Evolutionary conservation across 352 stramenopile species (phyloP), one percentile per base, ranked within the genome.

Genomic region (Phytophthora ramorum): DNA sequence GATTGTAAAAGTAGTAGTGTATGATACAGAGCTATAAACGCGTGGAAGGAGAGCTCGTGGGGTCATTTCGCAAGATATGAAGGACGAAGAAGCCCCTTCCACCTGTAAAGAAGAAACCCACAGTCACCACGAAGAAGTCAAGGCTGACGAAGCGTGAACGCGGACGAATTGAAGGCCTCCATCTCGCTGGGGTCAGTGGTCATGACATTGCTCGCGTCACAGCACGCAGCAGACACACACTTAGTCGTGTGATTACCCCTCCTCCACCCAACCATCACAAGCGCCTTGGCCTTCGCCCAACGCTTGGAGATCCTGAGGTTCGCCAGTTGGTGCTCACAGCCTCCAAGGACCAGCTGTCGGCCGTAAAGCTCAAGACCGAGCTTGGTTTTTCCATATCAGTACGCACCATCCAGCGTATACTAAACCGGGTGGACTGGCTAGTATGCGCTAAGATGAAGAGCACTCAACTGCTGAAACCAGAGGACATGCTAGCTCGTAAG

Each of bases 361-460:
- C 30, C 6, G 7, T 13, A 1, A 37, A 37, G 30, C 30, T 37
- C 30, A 37, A 37, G 30, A 37, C 30, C 7, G 30, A 37, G 30
- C 30, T 37, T 37, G 10, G 30, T 13, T 37, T 28, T 2, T 28
- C 24, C 24, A 7, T 13, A 8, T 37, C 30, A 13, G 30, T 37
- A 13, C 30, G 30, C 30, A 37, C 30, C 30, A 37, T 37, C 30
- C 30, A 37, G 30, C 30, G 30, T 13, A 37, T 13, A 8, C 10
- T 37, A 13, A 12, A 8, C 7, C 7, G 10, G 7, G 30, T 37
- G 30, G 30, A 37, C 2, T 37, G 35, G 35, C 19, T 51, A 32
- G 26, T 61, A 24, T 60, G 41, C 24, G 28, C 52, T 20, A 60
- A 54, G 47, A 54, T 54, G 47, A 30, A 26, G 28, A 44, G 44